Percentiles rank a stretch among this genome's conserved stretches.
phyloP scores from a whole-genome alignment of 257 asterid species.

The Scutellaria baicalensis region DNA sequence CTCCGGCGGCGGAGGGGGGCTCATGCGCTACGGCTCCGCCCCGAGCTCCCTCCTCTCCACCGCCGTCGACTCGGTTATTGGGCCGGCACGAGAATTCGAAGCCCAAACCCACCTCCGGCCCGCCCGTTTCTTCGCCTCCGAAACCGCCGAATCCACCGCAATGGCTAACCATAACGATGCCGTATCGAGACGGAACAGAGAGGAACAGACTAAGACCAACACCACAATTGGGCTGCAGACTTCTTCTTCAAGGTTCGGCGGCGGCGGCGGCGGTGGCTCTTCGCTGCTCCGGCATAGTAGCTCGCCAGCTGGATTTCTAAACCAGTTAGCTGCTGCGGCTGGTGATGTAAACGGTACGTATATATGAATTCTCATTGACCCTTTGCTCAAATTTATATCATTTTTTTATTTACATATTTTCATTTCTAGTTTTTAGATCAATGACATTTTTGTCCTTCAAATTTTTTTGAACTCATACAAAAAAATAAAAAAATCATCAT shows the following conservation, averaged over 20 bases:
- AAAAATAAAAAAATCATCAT: too few species aligned
- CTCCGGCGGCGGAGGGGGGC: conserved; percentile 20
- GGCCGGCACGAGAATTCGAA: conserved; percentile 33
- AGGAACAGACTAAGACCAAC: conserved; percentile 7
- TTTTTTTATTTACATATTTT: neutral
- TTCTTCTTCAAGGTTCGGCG: conserved; percentile 22
- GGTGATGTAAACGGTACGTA: conserved; percentile 41
- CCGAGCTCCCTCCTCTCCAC: conserved; percentile 51
- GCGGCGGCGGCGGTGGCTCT: conserved; percentile 2
- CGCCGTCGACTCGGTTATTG: conserved; percentile 49
- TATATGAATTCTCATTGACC: conserved; percentile 9
- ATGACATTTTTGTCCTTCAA: conserved; percentile 18
- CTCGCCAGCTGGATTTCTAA: conserved; percentile 75
- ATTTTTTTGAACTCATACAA: neutral
- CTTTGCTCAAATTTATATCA: neutral
- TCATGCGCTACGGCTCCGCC: conserved; percentile 69
- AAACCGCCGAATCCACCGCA: conserved; percentile 21
- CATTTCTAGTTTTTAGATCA: neutral
- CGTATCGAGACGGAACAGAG: neutral
- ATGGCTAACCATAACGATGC: neutral
- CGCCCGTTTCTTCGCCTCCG: conserved; percentile 33
- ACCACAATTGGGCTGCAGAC: conserved; percentile 32
- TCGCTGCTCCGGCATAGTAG: conserved; percentile 64
- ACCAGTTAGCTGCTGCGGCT: conserved; percentile 54
- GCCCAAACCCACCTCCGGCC: conserved; percentile 14